Evolutionary conservation across 441 rosid species (phyloP).

Genomic region (Melastoma candidum): DNA sequence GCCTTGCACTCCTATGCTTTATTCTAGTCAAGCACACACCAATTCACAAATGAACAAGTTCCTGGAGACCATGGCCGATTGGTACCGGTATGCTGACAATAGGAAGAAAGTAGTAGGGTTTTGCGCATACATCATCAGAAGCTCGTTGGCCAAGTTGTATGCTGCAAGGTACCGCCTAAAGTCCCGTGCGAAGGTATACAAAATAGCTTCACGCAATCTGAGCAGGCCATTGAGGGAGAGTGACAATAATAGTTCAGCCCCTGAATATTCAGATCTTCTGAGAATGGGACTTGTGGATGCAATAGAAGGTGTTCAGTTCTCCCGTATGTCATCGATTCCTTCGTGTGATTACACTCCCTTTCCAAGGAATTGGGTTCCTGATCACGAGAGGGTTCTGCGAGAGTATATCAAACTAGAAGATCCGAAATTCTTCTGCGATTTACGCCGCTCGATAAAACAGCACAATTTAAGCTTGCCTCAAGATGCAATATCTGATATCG

Average conservation of each 20-base stretch:
- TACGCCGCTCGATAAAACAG: slow-evolving; percentile 53
- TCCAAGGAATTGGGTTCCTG: slow-evolving; percentile 83
- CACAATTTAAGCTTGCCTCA: slow-evolving; percentile 68
- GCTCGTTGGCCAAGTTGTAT: slow-evolving; percentile 91
- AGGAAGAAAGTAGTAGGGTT: slow-evolving; percentile 90
- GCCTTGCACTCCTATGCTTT: slow-evolving; percentile 94
- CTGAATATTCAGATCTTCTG: slow-evolving; percentile 92
- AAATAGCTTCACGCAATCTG: slow-evolving; percentile 76
- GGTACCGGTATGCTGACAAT: slow-evolving; percentile 93
- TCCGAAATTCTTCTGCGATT: slow-evolving; percentile 69
- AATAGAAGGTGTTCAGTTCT: slow-evolving; percentile 91
- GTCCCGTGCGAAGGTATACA: slow-evolving; percentile 94
- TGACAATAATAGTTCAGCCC: slow-evolving; percentile 78
- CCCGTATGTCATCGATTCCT: slow-evolving; percentile 87
- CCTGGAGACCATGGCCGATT: slow-evolving; percentile 97
- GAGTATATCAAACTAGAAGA: slow-evolving; percentile 75
- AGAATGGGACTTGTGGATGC: slow-evolving; percentile 98
- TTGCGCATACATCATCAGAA: slow-evolving; percentile 93
- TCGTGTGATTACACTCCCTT: slow-evolving; percentile 92
- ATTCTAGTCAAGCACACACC: slow-evolving; percentile 94
- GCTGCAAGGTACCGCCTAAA: slow-evolving; percentile 94
- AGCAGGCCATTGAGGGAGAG: slow-evolving; percentile 80
- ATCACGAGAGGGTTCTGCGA: slow-evolving; percentile 64
- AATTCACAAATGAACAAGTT: slow-evolving; percentile 98
- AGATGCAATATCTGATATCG: slow-evolving; percentile 71